A percentile compares a stretch with the other conserved stretches of the same genome.
Conservation (phyloP, 306 rosid species). For the Crotalaria pallida region DNA sequence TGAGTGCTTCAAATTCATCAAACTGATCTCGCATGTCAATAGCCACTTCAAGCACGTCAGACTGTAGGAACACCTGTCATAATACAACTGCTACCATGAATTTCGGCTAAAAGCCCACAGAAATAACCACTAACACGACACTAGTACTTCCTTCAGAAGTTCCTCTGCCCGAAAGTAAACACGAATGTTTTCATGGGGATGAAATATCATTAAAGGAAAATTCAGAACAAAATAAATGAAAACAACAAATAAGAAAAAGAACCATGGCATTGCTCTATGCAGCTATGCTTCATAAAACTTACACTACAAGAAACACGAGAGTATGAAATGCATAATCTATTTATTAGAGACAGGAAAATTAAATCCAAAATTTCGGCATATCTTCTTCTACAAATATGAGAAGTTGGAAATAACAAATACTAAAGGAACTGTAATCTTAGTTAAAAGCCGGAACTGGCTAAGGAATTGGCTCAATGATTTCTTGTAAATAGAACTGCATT, state of each 20-base stretch:
- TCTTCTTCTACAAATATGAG: not conserved
- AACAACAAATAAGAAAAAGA: not conserved
- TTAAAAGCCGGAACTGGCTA: no score
- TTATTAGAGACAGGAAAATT: not conserved
- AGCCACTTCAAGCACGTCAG: conserved; percentile 71
- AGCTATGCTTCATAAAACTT: not conserved
- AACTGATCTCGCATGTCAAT: conserved; percentile 71
- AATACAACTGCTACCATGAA: not conserved
- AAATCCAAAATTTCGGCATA: not conserved
- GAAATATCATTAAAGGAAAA: not conserved
- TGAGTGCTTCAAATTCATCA: conserved; percentile 44
- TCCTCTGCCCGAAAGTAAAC: not conserved
- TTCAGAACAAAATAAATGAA: not conserved
- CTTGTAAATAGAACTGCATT: not conserved
- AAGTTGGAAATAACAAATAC: not conserved
- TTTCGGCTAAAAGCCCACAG: not conserved
- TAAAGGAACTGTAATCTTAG: not conserved
- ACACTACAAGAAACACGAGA: not conserved
- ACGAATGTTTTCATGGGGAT: not conserved
- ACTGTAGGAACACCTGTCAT: conserved; percentile 64
- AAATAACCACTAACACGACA: not conserved
- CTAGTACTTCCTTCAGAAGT: not conserved
- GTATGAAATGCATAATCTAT: not conserved
- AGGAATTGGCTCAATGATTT: no score
- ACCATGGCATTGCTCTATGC: not conserved